phyloP scores from a whole-genome alignment of 225 moss, liverwort and hornwort genomes.

The Physcomitrium patens region DNA sequence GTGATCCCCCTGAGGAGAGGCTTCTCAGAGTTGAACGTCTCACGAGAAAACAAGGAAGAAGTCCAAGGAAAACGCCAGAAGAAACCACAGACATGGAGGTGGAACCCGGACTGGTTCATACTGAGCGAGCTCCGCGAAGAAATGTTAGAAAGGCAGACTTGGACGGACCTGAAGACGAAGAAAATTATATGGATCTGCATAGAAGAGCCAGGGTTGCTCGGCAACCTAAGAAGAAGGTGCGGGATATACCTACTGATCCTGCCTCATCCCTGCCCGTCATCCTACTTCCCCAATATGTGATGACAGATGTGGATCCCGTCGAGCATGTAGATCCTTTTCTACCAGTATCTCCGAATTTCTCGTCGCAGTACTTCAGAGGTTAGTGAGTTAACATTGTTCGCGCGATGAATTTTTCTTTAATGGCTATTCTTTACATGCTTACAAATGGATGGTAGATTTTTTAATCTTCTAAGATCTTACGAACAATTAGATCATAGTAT shows the following conservation, averaged over 20 bases:
- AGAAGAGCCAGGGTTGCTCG: conserved; percentile 45
- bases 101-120: conserved; percentile 30
- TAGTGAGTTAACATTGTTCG: conserved; percentile 20
- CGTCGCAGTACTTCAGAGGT: conserved; percentile 53
- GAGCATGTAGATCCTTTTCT: conserved; percentile 32
- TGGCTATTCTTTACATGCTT: background rate
- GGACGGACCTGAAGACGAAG: conserved; percentile 51
- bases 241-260: conserved; percentile 50
- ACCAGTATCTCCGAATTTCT: conserved; percentile 43
- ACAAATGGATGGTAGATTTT: no score
- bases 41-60: conserved; percentile 43
- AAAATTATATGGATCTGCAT: conserved; percentile 36
- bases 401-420: background rate
- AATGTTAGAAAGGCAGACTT: conserved; percentile 60
- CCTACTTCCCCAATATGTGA: conserved; percentile 51
- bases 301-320: conserved; percentile 42
- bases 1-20: conserved; percentile 50
- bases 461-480: no score
- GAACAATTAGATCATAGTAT: no score
- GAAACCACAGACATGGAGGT: conserved; percentile 45
- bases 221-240: conserved; percentile 55
- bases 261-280: conserved; percentile 41
- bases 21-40: conserved; percentile 49
- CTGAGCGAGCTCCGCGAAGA: conserved; percentile 46
- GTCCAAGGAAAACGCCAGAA: conserved; percentile 34